Percentiles rank a stretch among this genome's conserved stretches.
Evolutionary conservation across 176 grass and related monocot genomes (phyloP).

Genomic region (Metroxylon sagu): DNA sequence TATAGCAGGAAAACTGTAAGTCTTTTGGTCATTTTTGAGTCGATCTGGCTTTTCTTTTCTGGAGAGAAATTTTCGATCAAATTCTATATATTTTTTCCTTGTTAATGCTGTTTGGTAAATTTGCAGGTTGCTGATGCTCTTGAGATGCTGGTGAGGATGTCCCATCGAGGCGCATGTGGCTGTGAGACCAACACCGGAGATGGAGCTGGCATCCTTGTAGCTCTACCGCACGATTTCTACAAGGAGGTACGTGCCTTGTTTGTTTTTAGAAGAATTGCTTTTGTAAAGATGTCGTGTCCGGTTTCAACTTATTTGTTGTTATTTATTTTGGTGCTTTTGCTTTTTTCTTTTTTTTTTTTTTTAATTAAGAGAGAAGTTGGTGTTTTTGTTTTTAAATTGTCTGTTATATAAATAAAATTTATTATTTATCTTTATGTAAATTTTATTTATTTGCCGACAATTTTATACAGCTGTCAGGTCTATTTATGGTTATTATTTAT

Average conservation of each 20-base stretch:
- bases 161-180: constrained; percentile 88
- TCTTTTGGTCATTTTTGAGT: neutral
- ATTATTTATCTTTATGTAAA: neutral
- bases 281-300: no score
- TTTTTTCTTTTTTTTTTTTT: neutral
- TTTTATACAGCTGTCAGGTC: no score
- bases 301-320: no score
- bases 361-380: no score
- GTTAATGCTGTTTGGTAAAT: neutral
- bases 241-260: constrained; percentile 37
- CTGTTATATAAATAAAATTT: no score
- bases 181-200: constrained; percentile 96
- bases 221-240: constrained; percentile 78
- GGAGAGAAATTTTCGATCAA: no score
- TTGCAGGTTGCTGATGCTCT: constrained; percentile 76
- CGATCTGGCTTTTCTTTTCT: neutral
- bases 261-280: no score
- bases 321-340: no score
- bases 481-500: no score
- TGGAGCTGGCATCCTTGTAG: constrained; percentile 88
- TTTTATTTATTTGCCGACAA: neutral
- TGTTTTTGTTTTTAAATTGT: no score
- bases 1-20: constrained; percentile 69
- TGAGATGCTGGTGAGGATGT: constrained; percentile 93
- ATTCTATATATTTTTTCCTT: no score